Conservation (phyloP, 768 basidiomycete genomes). For the Tephrocybe sp. region DNA sequence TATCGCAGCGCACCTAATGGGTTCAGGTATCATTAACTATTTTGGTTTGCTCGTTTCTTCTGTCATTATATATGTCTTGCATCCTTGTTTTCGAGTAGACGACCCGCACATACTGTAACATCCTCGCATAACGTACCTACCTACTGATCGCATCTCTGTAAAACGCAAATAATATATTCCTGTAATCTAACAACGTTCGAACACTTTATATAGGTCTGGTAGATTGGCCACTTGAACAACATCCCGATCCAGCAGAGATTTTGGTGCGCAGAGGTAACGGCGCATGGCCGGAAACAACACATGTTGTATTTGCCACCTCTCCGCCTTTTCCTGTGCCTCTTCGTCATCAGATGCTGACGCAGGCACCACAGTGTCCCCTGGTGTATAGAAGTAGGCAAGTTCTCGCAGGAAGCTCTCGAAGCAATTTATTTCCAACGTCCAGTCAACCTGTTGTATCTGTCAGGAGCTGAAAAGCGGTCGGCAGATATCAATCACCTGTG, state of each 20-base stretch:
- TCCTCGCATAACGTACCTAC: slow-evolving; percentile 9
- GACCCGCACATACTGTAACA: slow-evolving; percentile 19
- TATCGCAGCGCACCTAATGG: slow-evolving; percentile 49
- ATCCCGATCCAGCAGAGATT: slow-evolving; percentile 63
- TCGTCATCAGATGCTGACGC: slow-evolving; percentile 27
- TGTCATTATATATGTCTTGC: slow-evolving; percentile 3
- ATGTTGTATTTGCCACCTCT: slow-evolving; percentile 88
- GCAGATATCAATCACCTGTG: slow-evolving; percentile 58
- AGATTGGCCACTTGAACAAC: slow-evolving; percentile 87
- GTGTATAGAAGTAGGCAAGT: slow-evolving; percentile 87
- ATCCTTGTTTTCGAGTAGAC: slow-evolving; percentile 18
- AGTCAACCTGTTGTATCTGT: slow-evolving; percentile 64
- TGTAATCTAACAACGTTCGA: slow-evolving; percentile 76
- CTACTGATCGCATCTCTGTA: slow-evolving; percentile 18
- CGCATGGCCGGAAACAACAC: slow-evolving; percentile 85
- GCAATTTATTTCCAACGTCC: slow-evolving; percentile 82
- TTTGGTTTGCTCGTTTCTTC: not conserved
- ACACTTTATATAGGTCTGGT: slow-evolving; percentile 91
- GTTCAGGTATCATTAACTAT: slow-evolving; percentile 31
- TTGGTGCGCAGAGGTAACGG: slow-evolving; percentile 68
- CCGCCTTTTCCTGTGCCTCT: slow-evolving; percentile 50
- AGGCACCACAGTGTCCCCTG: slow-evolving; percentile 42
- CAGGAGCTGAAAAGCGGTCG: not conserved
- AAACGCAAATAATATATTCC: slow-evolving; percentile 14
- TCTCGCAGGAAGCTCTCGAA: slow-evolving; percentile 86